Evolutionary conservation across 2,329 filamentous ascomycete genomes (phyloP).

Genomic region (Zymoseptoria tritici): DNA sequence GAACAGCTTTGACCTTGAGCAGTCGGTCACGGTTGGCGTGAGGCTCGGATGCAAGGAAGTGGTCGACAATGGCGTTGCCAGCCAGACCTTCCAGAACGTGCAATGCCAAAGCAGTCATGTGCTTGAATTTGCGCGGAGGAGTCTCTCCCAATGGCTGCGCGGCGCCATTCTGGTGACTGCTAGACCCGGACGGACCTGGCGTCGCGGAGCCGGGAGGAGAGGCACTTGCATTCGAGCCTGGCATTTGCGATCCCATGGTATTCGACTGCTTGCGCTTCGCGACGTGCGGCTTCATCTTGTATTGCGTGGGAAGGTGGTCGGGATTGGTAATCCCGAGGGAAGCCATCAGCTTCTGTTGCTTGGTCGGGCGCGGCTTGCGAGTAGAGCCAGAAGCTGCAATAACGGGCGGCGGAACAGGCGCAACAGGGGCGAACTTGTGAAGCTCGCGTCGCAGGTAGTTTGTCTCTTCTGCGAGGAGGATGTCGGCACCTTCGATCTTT

Average conservation of each 20-base stretch:
- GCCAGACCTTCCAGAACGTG: slow-evolving; percentile 21
- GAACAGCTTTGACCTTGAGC: slow-evolving; percentile 18
- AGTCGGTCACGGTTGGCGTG: slow-evolving; percentile 22
- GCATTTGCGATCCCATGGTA: slow-evolving; percentile 19
- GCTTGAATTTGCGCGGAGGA: slow-evolving; percentile 6
- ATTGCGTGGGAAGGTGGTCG: slow-evolving; percentile 77
- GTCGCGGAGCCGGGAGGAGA: slow-evolving; percentile 22
- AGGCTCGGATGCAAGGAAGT: slow-evolving; percentile 22
- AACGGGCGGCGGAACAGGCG: slow-evolving; percentile 75
- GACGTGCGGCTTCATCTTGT: slow-evolving; percentile 69
- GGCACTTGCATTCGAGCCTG: slow-evolving; percentile 23
- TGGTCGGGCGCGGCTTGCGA: slow-evolving; percentile 89
- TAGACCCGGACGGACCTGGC: slow-evolving; percentile 5
- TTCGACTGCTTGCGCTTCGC: slow-evolving; percentile 56
- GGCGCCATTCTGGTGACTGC: not conserved
- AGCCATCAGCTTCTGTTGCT: slow-evolving; percentile 88
- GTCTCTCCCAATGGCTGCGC: not conserved
- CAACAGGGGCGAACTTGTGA: slow-evolving; percentile 89
- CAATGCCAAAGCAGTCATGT: slow-evolving; percentile 23
- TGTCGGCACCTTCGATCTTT: slow-evolving; percentile 94
- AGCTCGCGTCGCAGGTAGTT: slow-evolving; percentile 95
- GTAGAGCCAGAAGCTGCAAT: slow-evolving; percentile 84
- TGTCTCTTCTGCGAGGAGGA: slow-evolving; percentile 85
- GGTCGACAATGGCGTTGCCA: slow-evolving; percentile 19
- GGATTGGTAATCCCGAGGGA: slow-evolving; percentile 84